Base-by-base conservation (phyloP, 768 basidiomycete species). In the Dendrothele bispora region DNA sequence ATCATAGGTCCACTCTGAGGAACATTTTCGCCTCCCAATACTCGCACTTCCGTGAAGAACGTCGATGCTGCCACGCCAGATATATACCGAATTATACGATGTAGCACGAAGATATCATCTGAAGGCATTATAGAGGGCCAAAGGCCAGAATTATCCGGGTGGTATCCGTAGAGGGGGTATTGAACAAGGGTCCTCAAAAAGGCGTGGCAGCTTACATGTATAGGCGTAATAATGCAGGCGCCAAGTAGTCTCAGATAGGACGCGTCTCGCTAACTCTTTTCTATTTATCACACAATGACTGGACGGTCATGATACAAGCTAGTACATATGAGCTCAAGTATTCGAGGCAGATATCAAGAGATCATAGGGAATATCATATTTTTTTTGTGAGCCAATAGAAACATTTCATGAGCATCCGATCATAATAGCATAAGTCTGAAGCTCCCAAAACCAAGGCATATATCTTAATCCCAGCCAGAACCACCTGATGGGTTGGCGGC, bases 1-100 rank as follows among this genome's bases (percentile, higher is more conserved):
- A 98, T 89, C 56, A 97, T 83, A n/a, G 94, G 93, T 1, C 93
- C 94, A 51, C 86, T 77, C 58, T 63, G 67, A 3, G 95, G 94
- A 12, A 98, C 91, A 63, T 95, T 86, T 65, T 95, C 92, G 34
- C 78, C 83, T 40, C 91, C 92, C 51, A 95, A 79, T 49, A 97
- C 82, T 58, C 83, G 85, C 39, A 97, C 79, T 64, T 92, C 87
- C 0, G 81, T 82, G 75, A 95, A 98, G 75, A 98, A 98, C 5
- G 89, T 86, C 62, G 80, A 75, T 10, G 91, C 78, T 2, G 91
- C 87, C 68, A 83, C 80, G 26, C 76, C 70, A 20, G 94, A 87
- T 40, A 94, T 67, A 37, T 70, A 70, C 45, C 88, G 82, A 50
- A 97, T 75, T 29, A 89, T 60, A 39, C 79, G 75, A 70, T 95